Evolutionary conservation across 2,329 filamentous ascomycete genomes (phyloP), one percentile per base, ranked within the genome.

Genomic region (Fonsecaea monophora): DNA sequence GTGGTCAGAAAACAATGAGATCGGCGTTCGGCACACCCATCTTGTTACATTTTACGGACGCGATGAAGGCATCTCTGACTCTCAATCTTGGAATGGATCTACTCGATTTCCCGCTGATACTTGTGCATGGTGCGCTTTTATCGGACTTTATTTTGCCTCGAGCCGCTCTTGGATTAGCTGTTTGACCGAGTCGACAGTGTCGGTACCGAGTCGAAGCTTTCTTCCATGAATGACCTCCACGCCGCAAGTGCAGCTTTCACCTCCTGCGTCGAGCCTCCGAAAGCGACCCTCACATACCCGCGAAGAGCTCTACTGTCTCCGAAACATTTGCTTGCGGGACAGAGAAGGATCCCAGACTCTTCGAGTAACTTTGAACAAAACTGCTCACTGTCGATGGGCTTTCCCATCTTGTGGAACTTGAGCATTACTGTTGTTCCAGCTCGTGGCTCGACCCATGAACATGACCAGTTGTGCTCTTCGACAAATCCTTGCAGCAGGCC

Each of bases 21-120:
- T 93, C 86, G 90, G 95, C 93, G 95, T 97, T 91, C 93, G 94
- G 92, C 95, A 97, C 94, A 97, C 53, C 86, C 82, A 89, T 90
- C 94, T 97, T 98, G 93, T 97, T 96, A 92, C 87, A 82, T 83
- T 82, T 25, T 86, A 92, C 94, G 94, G 89, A 97, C 94, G 95
- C 94, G 88, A 92, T 90, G 86, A 91, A 89, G 91, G 92, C 90
- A 72, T 71, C 69, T 72, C 70, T 98, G 94, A 98, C 74, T 74
- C 75, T 78, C 78, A 80, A 80, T 79, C 84, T 87, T 88, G 86
- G 85, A 85, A 84, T 83, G 67, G 65, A 63, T 45, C 30, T 34
- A 2, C 25, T 53, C 13, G 53, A 48, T 60, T 35, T 53, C 18
- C 21, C 21, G 7, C 25, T 63, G 13, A 48, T 9, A 48, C 25